Percentiles rank a stretch among this genome's conserved stretches.
These are phyloP conservation scores for Hypoxylon rubiginosum DNA, from an alignment of 2,329 filamentous ascomycete species.

Conservation along the genomic window DNA sequence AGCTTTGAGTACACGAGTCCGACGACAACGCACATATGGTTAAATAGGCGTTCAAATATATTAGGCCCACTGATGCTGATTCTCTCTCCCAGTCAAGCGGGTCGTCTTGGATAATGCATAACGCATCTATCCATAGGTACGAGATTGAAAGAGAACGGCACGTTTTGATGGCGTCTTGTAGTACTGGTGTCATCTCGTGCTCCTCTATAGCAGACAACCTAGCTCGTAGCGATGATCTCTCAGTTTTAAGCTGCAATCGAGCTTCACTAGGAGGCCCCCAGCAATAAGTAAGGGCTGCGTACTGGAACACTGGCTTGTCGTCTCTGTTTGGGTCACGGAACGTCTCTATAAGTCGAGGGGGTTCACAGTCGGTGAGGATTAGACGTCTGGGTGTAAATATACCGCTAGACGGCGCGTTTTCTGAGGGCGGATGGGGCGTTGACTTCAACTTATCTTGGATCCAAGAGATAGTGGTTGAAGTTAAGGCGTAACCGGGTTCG, in stretches of 20 bases:
- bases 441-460: not conserved
- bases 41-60: too few species aligned
- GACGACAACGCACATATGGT: too few species aligned
- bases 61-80: too few species aligned
- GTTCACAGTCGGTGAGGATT: slow-evolving; percentile 6
- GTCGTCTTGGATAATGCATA: too few species aligned
- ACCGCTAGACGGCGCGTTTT: not conserved
- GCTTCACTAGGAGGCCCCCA: slow-evolving; percentile 17
- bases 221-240: slow-evolving; percentile 1
- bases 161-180: slow-evolving; percentile 4
- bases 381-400: slow-evolving; percentile 20
- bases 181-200: slow-evolving; percentile 6
- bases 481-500: not conserved
- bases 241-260: slow-evolving; percentile 7
- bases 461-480: slow-evolving; percentile 2
- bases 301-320: not conserved
- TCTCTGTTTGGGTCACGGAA: not conserved
- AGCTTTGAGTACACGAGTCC: too few species aligned
- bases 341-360: slow-evolving; percentile 10
- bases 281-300: slow-evolving; percentile 20
- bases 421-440: too few species aligned
- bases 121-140: too few species aligned
- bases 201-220: slow-evolving; percentile 1
- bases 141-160: too few species aligned
- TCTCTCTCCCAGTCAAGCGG: too few species aligned